Base-by-base conservation (phyloP, 805 yeast species). In the Ogataea angusta region DNA sequence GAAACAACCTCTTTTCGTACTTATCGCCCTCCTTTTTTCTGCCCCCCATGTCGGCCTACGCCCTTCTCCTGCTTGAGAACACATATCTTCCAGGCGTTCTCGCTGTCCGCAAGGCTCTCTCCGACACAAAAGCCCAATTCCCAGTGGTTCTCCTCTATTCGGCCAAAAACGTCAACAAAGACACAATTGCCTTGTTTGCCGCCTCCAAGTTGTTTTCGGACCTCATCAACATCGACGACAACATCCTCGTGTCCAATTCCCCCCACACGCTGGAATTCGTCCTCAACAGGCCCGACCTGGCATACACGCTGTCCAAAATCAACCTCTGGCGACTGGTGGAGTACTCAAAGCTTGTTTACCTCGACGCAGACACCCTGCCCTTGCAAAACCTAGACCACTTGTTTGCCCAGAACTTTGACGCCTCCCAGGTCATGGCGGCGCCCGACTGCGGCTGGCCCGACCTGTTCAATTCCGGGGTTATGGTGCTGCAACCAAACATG, bases 381-480 rank as follows among this genome's bases (percentile, higher is more conserved):
- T 57, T 80, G 29, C 51, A 63, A 27, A 58, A 62, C 9, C 40
- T 68, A 2, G 66, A 63, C 42, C 39, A 45, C 10, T 36, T 65
- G 14, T 59, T 65, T 39, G 43, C 42, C 4, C 10, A n/a, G 53
- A 58, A 17, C 47, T 57, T 40, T 47, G 53, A 10, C 30, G 45
- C 35, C 33, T 48, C 27, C 52, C 60, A 52, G 8, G 60, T 75
- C 3, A 47, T 67, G 27, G 90, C 93, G 0, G 68, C 82, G 12
- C 85, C 95, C 0, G 96, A 88, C 63, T 69, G 78, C n/a, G 95
- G 95, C 10, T 88, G 95, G 85, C 95, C 95, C 0, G 96, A 88
- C 64, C 72, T 83, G 53, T 88, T 88, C 68, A 87, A 88, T 61
- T 76, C 89, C 23, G 95, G 96, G 4, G 76, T 87, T 15, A 68